Conservation (phyloP, 2,329 filamentous ascomycete genomes). For the Apiospora saccharicola region DNA sequence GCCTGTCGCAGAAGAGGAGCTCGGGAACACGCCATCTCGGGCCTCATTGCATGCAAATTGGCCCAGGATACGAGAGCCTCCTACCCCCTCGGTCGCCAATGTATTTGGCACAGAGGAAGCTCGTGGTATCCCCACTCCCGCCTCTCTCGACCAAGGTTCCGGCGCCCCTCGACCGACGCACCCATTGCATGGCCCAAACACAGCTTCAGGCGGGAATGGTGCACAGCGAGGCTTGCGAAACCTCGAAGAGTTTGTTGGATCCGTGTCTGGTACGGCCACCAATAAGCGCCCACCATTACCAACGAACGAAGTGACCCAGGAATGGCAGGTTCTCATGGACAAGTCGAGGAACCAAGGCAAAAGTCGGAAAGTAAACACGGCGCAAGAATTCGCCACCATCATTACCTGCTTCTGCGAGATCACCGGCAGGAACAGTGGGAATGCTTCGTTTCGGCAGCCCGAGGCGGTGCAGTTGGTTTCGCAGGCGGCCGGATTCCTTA, state of each 20-base stretch:
- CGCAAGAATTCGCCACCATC: slow-evolving; percentile 43
- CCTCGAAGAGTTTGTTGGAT: background rate
- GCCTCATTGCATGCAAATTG: background rate
- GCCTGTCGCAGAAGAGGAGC: background rate
- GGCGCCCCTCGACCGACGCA: background rate
- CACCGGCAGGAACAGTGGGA: slow-evolving; percentile 30
- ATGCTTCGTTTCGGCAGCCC: slow-evolving; percentile 31
- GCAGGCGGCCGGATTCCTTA: slow-evolving; percentile 40
- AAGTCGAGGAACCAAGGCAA: slow-evolving; percentile 45
- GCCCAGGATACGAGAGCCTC: background rate
- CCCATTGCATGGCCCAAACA: too few relatives aligned
- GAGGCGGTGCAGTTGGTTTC: slow-evolving; percentile 36
- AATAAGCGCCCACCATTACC: background rate
- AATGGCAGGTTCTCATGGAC: slow-evolving; percentile 34
- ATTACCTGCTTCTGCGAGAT: slow-evolving; percentile 39
- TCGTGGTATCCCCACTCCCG: background rate
- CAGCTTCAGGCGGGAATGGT: background rate
- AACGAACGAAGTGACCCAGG: background rate
- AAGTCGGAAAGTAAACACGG: slow-evolving; percentile 42
- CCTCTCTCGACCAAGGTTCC: background rate
- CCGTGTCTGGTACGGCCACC: background rate
- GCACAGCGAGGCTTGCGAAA: background rate
- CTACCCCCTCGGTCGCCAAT: background rate
- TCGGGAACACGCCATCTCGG: background rate
- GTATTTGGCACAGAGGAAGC: background rate